phyloP scores from a whole-genome alignment of 75 land plant species.

The Picea glauca region DNA sequence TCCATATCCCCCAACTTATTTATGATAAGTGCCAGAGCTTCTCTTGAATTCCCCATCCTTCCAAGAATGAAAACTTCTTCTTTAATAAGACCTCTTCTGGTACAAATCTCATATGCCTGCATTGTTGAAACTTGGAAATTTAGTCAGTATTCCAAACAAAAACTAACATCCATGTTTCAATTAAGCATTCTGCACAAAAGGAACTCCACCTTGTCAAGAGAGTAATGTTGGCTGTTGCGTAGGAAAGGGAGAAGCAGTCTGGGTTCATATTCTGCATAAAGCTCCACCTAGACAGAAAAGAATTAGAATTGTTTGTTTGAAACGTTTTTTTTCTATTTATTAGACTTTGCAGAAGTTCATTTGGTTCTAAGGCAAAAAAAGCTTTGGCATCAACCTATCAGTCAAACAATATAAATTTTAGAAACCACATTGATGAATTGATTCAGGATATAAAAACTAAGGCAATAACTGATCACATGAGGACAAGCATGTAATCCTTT shows the following conservation, averaged over 20 bases:
- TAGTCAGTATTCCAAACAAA: neutral
- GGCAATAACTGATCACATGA: neutral
- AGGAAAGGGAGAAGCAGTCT: conserved; percentile 82
- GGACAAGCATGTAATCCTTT: neutral
- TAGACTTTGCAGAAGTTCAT: neutral
- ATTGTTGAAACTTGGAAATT: neutral
- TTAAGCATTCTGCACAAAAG: neutral
- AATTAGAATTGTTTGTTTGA: neutral
- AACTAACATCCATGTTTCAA: neutral
- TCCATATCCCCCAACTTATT: conserved; percentile 86
- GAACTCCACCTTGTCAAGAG: conserved; percentile 79
- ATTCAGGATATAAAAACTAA: neutral
- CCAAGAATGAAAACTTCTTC: conserved; percentile 95
- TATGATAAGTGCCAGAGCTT: conserved; percentile 87
- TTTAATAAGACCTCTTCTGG: conserved; percentile 63
- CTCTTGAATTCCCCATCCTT: conserved; percentile 90
- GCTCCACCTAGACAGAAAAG: conserved; percentile 67
- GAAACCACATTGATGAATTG: neutral
- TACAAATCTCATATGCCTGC: conserved; percentile 98
- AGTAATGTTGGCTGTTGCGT: conserved; percentile 91
- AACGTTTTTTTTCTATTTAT: neutral
- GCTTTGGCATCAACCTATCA: neutral
- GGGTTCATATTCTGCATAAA: conserved; percentile 97
- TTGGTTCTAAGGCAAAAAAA: neutral
- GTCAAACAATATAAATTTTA: neutral